These are phyloP conservation scores for Botrytis cinerea DNA, from an alignment of 2,329 filamentous ascomycete species.

Conservation along the genomic window DNA sequence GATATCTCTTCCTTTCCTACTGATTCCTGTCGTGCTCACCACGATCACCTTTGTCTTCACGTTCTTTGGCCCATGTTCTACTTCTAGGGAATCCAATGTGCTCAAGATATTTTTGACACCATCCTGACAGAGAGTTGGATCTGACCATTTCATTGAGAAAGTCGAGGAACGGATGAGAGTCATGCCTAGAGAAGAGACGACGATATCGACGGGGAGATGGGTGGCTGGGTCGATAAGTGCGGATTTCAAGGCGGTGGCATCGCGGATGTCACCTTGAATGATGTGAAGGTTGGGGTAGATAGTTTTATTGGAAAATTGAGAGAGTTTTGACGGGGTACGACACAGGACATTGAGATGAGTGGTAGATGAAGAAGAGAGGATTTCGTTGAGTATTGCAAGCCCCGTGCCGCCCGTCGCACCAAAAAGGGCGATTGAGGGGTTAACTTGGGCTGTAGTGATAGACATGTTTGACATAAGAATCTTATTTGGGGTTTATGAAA, in stretches of 20 bases:
- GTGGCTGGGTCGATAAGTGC: neutral
- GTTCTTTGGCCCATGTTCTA: neutral
- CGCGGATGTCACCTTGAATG: neutral
- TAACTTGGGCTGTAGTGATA: neutral
- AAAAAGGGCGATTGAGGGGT: conserved; percentile 17
- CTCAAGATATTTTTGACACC: neutral
- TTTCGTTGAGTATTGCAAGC: conserved; percentile 7
- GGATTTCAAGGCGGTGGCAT: neutral
- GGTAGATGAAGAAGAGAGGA: neutral
- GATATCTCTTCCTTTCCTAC: conserved; percentile 8
- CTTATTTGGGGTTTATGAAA: neutral
- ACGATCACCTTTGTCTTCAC: neutral
- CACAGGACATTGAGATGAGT: conserved; percentile 4
- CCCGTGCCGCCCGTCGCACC: conserved; percentile 20
- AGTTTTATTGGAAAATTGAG: neutral
- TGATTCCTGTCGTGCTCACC: neutral
- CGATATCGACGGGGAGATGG: neutral
- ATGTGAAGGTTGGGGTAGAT: neutral
- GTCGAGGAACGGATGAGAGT: neutral
- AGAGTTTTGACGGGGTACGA: conserved; percentile 14
- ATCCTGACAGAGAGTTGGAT: neutral
- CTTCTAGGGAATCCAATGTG: neutral
- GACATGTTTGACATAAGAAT: neutral
- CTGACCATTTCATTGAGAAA: conserved; percentile 4
- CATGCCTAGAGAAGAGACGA: conserved; percentile 7